Percentiles rank a stretch among this genome's conserved stretches.
Evolutionary conservation across 352 stramenopile species (phyloP).

Genomic region (Discostella stelligera): DNA sequence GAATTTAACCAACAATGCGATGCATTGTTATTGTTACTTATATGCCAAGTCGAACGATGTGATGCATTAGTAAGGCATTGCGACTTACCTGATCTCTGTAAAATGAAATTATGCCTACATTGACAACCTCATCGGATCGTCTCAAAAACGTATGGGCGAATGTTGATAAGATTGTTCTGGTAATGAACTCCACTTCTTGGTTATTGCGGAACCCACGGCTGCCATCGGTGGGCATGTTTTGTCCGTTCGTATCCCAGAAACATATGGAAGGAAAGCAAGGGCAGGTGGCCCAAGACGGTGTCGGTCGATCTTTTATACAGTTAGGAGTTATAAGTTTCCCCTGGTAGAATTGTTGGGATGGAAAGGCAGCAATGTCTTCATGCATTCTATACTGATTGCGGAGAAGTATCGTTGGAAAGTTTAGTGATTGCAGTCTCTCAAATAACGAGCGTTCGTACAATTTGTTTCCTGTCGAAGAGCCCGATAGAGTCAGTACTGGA

Average conservation of each 20-base stretch:
- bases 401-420: constrained; percentile 50
- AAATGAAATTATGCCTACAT: constrained; percentile 61
- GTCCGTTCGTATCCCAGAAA: constrained; percentile 52
- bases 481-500: constrained; percentile 47
- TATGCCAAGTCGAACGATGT: constrained; percentile 1
- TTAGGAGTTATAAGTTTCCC: constrained; percentile 42
- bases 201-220: constrained; percentile 41
- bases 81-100: constrained; percentile 55
- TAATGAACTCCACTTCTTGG: constrained; percentile 49
- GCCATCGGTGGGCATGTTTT: constrained; percentile 14
- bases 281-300: constrained; percentile 26
- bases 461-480: constrained; percentile 34
- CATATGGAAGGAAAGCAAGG: constrained; percentile 43
- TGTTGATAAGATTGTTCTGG: constrained; percentile 28
- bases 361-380: constrained; percentile 48
- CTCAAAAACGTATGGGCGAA: constrained; percentile 37
- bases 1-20: background rate
- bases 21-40: background rate
- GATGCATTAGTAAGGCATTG: background rate
- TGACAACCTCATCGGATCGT: constrained; percentile 30
- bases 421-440: constrained; percentile 53
- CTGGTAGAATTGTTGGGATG: constrained; percentile 48
- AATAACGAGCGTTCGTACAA: constrained; percentile 57
- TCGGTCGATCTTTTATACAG: constrained; percentile 31
- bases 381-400: constrained; percentile 59